Base-by-base conservation (phyloP, 2,329 filamentous ascomycete species). In the Sarocladium kiliense region DNA sequence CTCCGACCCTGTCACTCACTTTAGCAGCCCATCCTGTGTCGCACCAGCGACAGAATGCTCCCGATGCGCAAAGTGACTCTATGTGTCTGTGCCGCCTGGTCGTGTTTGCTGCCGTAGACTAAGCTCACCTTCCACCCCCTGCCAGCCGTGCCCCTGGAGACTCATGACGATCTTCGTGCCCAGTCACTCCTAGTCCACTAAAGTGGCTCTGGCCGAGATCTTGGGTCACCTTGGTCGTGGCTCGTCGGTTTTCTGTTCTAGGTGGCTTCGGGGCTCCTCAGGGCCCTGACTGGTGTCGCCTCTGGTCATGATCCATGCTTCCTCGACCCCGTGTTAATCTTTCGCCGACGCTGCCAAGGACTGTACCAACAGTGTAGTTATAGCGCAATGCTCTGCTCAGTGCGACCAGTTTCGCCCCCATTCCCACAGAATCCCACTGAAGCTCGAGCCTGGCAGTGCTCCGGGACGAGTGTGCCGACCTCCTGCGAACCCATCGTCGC, bases 251-350 rank as follows among this genome's bases (percentile, higher is more conserved):
- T n/a, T 19, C 3, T 51, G 47, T 36, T 34, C 47, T 27, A 51
- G 47, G 27, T 18, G 18, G 27, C 25, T 51, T 12, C n/a, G 30
- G 30, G 12, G 26, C 47, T 36, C 18, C 36, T 11, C 27, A 51
- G 30, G n/a, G 27, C 47, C n/a, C 23, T 32, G 25, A 51, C 5
- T 51, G 47, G 47, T 23, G 47, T 12, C 12, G 19, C 25, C 9
- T 49, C 23, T 19, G n/a, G 26, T 10, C 30, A 14, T 51, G 27
- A 51, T 36, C 47, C 47, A 51, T 51, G 47, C 47, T 23, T 19
- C 26, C 7, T 51, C 30, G n/a, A 34, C 26, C 47, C 47, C 47
- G 47, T 51, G 47, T 51, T 36, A 51, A 51, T 51, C 30, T 51
- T 5, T 36, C 25, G 19, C 26, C 26, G 47, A 51, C 47, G 47